phyloP scores from a whole-genome alignment of 2,329 filamentous ascomycete species.

The Neofusicoccum cordaticola region DNA sequence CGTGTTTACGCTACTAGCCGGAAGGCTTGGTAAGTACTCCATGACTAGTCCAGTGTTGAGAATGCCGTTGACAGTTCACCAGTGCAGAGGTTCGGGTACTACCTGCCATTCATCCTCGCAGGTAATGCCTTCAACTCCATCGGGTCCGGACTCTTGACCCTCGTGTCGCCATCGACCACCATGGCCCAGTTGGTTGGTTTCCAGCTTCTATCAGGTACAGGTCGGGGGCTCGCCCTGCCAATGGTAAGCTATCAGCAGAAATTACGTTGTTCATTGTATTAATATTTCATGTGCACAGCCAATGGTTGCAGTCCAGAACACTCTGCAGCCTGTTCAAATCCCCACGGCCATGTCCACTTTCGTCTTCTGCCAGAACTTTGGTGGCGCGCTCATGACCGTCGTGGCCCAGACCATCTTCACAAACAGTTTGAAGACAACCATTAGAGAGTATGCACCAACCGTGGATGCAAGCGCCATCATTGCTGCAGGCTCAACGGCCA shows the following conservation, averaged over 20 bases:
- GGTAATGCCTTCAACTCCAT: conserved; percentile 29
- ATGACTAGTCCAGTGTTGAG: too few species aligned
- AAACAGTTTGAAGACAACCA: background rate
- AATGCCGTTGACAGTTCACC: background rate
- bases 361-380: conserved; percentile 37
- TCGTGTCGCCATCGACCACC: conserved; percentile 24
- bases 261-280: too few species aligned
- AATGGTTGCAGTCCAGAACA: conserved; percentile 32
- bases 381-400: conserved; percentile 30
- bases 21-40: background rate
- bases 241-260: background rate
- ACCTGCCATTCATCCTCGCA: conserved; percentile 30
- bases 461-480: conserved; percentile 3
- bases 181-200: conserved; percentile 30
- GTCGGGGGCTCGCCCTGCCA: background rate
- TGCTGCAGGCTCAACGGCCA: conserved; percentile 3
- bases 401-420: conserved; percentile 22
- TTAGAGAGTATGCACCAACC: background rate
- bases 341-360: conserved; percentile 32
- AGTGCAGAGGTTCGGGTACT: conserved; percentile 24
- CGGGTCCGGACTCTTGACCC: conserved; percentile 33
- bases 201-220: conserved; percentile 24
- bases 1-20: conserved; percentile 21
- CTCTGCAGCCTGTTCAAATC: conserved; percentile 26
- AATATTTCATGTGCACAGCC: background rate